Evolutionary conservation across 2,329 filamentous ascomycete species (phyloP), one percentile per base, ranked within the genome.

Genomic region (Chaetomium sp.): DNA sequence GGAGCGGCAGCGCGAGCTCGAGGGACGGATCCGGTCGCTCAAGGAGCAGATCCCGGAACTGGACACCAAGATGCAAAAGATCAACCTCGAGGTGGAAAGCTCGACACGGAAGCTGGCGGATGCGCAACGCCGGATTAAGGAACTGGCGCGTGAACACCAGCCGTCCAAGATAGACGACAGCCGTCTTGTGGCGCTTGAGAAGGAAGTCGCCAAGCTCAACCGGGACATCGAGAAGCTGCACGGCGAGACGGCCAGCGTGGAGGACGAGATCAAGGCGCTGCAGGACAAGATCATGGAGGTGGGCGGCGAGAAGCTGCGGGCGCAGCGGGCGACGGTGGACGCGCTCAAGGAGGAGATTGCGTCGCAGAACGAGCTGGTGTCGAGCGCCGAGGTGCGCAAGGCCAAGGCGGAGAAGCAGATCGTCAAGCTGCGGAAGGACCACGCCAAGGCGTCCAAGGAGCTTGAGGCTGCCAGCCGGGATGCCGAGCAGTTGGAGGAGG

Each of bases 211-310:
- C 6, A 82, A 84, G 57, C 78, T 95, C 59, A 84, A 90, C 65
- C 83, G 82, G 62, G 89, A 96, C 65, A 82, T 96, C 9, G 82
- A 87, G 56, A 88, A 87, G 65, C 79, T 99, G 8, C 89, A 85
- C 59, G 78, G 82, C 8, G 90, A 97, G 71, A 96, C 88, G n/a
- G 83, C 88, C 1, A 94, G 86, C 46, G 85, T 96, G 7, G 94
- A 99, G 69, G 85, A 86, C 33, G 94, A 97, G 71, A 97, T 99
- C 72, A 92, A 95, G 72, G 80, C 80, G 19, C 78, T 99, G 1
- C 92, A 99, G 69, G 87, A 94, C 78, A 95, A 91, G 77, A 99
- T 99, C 67, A 97, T 99, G 94, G 87, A 96, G 71, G 87, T 96
- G 60, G 94, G 94, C 67, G 94, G 94, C 72, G 91, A 97, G 66